These are phyloP conservation scores for Pilasporangium apinafurcum DNA, from an alignment of 352 stramenopile genomes.

Conservation along the genomic window DNA sequence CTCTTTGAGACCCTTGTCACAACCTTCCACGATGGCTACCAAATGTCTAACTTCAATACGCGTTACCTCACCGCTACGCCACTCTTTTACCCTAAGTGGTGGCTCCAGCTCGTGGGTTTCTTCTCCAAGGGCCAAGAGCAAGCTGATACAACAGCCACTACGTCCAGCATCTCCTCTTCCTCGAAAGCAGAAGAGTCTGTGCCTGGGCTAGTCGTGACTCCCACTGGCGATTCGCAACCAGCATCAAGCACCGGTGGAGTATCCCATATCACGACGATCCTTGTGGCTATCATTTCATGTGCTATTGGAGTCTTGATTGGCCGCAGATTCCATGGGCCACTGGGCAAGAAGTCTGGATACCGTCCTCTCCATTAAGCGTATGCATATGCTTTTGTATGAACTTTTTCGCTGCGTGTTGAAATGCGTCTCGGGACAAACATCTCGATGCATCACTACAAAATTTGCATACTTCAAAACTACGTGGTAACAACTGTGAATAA, in stretches of 20 bases:
- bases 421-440: too few relatives aligned
- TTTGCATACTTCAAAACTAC: too few relatives aligned
- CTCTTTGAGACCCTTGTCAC: slow-evolving; percentile 72
- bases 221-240: slow-evolving; percentile 8
- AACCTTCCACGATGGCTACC: slow-evolving; percentile 80
- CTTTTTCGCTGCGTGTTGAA: too few relatives aligned
- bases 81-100: slow-evolving; percentile 84
- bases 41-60: slow-evolving; percentile 48
- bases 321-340: slow-evolving; percentile 38
- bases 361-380: slow-evolving; percentile 32
- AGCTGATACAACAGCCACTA: neutral
- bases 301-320: slow-evolving; percentile 45
- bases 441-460: too few relatives aligned
- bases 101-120: slow-evolving; percentile 72
- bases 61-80: slow-evolving; percentile 30
- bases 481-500: too few relatives aligned
- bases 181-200: neutral
- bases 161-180: neutral
- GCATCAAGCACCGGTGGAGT: slow-evolving; percentile 13
- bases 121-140: slow-evolving; percentile 10
- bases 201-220: slow-evolving; percentile 3
- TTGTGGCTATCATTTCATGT: slow-evolving; percentile 38
- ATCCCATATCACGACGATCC: slow-evolving; percentile 43
- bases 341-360: slow-evolving; percentile 41
- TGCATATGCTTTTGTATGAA: too few relatives aligned